Evolutionary conservation across 371 early-diverging fungal genomes (phyloP), one percentile per base, ranked within the genome.

Genomic region (Zychaea mexicana): DNA sequence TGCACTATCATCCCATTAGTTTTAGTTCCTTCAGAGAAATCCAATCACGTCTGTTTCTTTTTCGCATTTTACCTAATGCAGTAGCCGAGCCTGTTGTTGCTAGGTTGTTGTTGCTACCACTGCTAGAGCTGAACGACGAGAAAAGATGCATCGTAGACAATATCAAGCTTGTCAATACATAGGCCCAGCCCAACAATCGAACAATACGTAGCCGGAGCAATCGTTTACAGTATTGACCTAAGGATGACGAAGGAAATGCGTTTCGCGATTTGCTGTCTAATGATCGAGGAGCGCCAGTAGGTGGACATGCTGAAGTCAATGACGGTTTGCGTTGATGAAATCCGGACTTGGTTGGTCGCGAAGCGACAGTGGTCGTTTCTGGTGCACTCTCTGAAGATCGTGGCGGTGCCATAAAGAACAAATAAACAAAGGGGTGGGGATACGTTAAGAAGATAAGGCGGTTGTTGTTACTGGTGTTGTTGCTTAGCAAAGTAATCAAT

Each of bases 311-410:
- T 2, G 73, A 66, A 3, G 77, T 71, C 38, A 77, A 59, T 2
- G 77, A 77, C 31, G 67, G 54, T 54, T 68, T 77, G 26, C 77
- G 67, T 61, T 77, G 73, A 57, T 77, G 73, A 52, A 74, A 69
- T 19, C 65, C 47, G 39, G 22, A 6, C n/a, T 49, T 49, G 10
- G 49, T 24, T 24, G 49, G n/a, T 49, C 49, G 49, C 8, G 49
- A 49, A 22, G 49, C 49, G 6, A 49, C 55, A 4, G 33, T 30
- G 12, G 32, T 33, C 24, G 33, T 24, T n/a, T 31, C 55, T 30
- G 31, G 19, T 17, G 49, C 24, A 49, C 49, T 49, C 32, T 54
- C 55, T 30, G 58, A 39, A 19, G 57, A 57, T 58, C 39, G 42
- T 38, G 59, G 42, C 2, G 28, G 59, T 9, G 57, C 33, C 55